phyloP scores from a whole-genome alignment of 768 basidiomycete genomes.

The Auricularia heimuer region DNA sequence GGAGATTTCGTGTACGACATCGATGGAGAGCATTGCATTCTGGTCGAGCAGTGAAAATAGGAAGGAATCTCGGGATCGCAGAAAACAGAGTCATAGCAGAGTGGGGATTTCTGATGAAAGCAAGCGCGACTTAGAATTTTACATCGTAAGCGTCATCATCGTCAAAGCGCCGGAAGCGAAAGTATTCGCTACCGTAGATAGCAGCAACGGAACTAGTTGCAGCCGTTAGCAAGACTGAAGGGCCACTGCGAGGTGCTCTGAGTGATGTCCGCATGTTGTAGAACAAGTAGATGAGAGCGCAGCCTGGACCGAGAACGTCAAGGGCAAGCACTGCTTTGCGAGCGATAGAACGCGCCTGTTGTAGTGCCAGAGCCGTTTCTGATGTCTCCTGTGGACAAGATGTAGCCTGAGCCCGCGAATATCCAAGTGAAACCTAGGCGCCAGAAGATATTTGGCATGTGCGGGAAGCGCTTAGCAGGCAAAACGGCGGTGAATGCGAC shows the following conservation, averaged over 20 bases:
- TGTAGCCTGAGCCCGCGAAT: constrained; percentile 36
- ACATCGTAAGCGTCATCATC: background rate
- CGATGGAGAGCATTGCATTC: too few species aligned
- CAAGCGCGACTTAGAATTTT: background rate
- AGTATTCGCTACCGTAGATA: constrained; percentile 3
- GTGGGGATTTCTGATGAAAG: too few species aligned
- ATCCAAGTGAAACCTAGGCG: constrained; percentile 34
- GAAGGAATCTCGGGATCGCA: too few species aligned
- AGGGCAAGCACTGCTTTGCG: background rate
- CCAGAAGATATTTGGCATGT: constrained; percentile 2
- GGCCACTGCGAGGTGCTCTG: background rate
- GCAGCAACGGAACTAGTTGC: background rate
- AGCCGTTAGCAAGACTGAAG: background rate
- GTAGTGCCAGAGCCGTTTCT: constrained; percentile 37
- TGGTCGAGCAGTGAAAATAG: too few species aligned
- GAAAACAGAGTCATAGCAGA: too few species aligned
- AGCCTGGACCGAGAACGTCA: background rate
- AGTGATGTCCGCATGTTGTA: background rate
- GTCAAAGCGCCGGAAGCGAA: background rate
- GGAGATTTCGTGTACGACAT: too few species aligned
- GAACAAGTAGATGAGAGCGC: background rate
- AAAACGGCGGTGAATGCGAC: background rate
- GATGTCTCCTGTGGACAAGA: constrained; percentile 28
- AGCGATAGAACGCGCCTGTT: constrained; percentile 20
- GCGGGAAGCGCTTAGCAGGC: background rate